Evolutionary conservation across 352 stramenopile species (phyloP).

Genomic region (Globisporangium paroecandrum): DNA sequence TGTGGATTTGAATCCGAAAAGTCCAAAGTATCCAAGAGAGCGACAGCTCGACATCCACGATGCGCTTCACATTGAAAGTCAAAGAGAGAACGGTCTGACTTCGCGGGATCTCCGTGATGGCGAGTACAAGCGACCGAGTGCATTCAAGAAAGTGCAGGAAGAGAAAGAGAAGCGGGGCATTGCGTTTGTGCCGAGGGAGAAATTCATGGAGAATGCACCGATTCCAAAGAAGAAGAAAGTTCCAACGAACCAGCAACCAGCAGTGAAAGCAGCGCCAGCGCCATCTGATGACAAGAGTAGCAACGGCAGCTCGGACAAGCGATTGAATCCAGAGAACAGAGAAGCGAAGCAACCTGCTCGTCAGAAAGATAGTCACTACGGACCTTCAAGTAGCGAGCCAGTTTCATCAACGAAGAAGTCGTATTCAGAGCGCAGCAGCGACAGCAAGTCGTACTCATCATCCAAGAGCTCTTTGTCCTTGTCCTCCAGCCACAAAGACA

Average conservation of each 20-base stretch:
- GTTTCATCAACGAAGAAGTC: constrained; percentile 1
- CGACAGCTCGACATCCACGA: constrained; percentile 62
- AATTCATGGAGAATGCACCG: constrained; percentile 43
- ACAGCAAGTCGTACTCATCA: constrained; percentile 6
- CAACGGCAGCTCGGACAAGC: constrained; percentile 13
- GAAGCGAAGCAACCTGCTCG: constrained; percentile 6
- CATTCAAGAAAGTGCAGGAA: constrained; percentile 53
- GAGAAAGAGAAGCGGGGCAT: constrained; percentile 39
- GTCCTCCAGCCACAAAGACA: background rate
- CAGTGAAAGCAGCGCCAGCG: background rate
- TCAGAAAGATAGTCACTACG: constrained; percentile 39
- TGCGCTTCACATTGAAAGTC: constrained; percentile 41
- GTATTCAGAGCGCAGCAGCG: background rate
- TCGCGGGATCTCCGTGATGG: constrained; percentile 26
- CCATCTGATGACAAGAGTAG: background rate
- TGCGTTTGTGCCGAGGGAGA: constrained; percentile 33
- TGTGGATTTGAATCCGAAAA: constrained; percentile 13
- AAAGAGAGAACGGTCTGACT: constrained; percentile 28
- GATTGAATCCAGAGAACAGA: constrained; percentile 1
- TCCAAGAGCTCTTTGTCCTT: constrained; percentile 4
- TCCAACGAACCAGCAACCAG: background rate
- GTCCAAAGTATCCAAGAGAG: constrained; percentile 27
- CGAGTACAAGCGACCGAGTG: constrained; percentile 48
- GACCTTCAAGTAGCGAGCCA: constrained; percentile 22
- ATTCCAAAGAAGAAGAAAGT: constrained; percentile 45